Evolutionary conservation across 345 rosid species (phyloP), one percentile per base, ranked within the genome.

Genomic region (Salix udensis): DNA sequence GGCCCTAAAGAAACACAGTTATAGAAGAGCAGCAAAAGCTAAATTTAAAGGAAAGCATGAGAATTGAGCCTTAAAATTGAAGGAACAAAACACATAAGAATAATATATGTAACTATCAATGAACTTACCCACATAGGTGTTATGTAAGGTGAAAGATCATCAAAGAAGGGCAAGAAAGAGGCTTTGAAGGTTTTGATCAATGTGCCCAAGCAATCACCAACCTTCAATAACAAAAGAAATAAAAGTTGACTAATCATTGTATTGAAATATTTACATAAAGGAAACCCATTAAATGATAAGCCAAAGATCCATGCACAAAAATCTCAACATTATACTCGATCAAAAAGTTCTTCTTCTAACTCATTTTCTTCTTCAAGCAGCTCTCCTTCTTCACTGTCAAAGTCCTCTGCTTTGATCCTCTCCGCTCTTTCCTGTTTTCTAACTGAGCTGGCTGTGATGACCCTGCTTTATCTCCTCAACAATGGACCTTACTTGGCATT

Each of bases 71-170:
- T 93, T 81, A 55, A 67, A 55, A 23, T 3, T 36, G 16, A 37
- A 1, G 4, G 16, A n/a, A 16, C 46, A 21, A 37, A 55, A 39
- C 39, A 5, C 30, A 31, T 12, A 28, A 50, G 14, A 10, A 14
- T 21, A 18, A 80, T 24, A 18, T 2, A 6, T 55, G n/a, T 26
- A 26, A 37, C 13, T 31, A 70, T 12, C 7, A 26, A 8, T 5
- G 73, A 89, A 71, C 98, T 87, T 89, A 96, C 99, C 98, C 97
- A 94, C 99, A 96, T 96, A 80, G 99, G 97, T 30, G 97, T 96
- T 68, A 92, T 85, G 84, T 96, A 94, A 4, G 97, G 88, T 39
- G 98, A 91, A 74, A 96, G 82, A 81, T 92, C 98, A 72, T 94
- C 98, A 61, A 92, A 94, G 90, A 89, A 92, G 26, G 97, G 97